Base-by-base conservation (phyloP, 805 yeast species). In the Metschnikowia shivogae region DNA sequence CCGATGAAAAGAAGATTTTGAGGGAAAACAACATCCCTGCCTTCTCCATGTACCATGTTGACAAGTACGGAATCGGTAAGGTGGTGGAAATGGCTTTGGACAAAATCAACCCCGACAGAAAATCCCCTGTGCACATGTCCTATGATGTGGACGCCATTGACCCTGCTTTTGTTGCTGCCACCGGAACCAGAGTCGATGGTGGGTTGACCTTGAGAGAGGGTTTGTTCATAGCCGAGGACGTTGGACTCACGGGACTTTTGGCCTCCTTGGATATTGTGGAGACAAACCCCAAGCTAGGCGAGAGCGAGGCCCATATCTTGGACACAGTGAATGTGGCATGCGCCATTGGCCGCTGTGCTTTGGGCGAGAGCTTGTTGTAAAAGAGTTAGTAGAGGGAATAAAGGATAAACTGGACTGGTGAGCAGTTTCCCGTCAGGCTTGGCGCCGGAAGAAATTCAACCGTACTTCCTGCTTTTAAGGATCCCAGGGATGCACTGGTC, bases 101-200 rank as follows among this genome's bases (percentile, higher is more conserved):
- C 50, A 75, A 77, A 26, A 72, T 93, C 56, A 86, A 86, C 66
- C 96, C 95, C 12, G 75, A 78, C 44, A 70, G 76, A 44, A 67
- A 77, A 11, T 54, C 55, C 39, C 98, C 99, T 40, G 76, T 93
- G 51, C 97, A 92, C 71, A 68, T 93, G 53, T 84, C 95, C 24
- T 92, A 90, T 63, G 99, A 92, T 62, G 97, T 92, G 36, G 99
- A 92, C 67, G 97, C 97, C 35, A 84, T 93, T 47, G 99, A 92
- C 67, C 98, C 98, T 39, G 76, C 81, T 50, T 89, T 74, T 61
- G 97, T 93, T 11, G 97, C 97, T 14, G 96, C 97, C 33, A 92
- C 99, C 1, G 99, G 99, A 44, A 93, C 99, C 1, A 92, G 97
- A 35, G 99, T 92, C 12, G 82, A 96, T 64, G 98, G 98, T 53